These are phyloP conservation scores for Onygenales sp. DNA, from an alignment of 2,329 filamentous ascomycete genomes.

Conservation along the genomic window DNA sequence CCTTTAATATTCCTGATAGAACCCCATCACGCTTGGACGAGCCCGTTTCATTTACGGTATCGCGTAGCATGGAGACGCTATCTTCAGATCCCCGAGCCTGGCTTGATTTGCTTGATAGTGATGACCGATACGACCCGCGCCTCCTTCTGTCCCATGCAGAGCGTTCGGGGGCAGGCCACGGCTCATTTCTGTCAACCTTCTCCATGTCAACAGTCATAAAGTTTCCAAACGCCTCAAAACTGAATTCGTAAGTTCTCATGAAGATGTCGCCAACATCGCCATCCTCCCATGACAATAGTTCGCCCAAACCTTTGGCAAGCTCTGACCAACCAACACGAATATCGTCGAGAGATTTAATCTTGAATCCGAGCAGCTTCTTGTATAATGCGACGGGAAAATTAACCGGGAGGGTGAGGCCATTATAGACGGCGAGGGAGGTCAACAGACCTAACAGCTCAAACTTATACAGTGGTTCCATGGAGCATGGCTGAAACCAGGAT, in stretches of 20 bases:
- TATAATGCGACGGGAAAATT: conserved; percentile 84
- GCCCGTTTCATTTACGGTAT: not conserved
- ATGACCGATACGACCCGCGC: conserved; percentile 1
- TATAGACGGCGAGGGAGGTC: conserved; percentile 85
- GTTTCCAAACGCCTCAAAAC: conserved; percentile 49
- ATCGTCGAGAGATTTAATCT: conserved; percentile 61
- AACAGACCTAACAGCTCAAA: conserved; percentile 82
- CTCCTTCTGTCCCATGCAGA: conserved; percentile 8
- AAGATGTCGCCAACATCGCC: conserved; percentile 75
- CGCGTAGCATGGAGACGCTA: conserved; percentile 8
- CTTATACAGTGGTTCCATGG: conserved; percentile 75
- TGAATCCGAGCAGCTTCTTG: conserved; percentile 61
- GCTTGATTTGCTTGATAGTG: conserved; percentile 2
- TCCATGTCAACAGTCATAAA: conserved; percentile 48
- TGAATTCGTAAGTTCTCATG: conserved; percentile 78
- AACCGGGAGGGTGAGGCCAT: conserved; percentile 81
- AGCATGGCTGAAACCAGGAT: conserved; percentile 80
- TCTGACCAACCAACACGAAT: conserved; percentile 84
- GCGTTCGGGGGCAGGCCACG: conserved; percentile 22
- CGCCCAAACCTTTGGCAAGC: conserved; percentile 62
- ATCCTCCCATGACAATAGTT: conserved; percentile 68
- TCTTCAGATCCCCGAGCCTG: not conserved
- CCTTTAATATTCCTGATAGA: conserved; percentile 17
- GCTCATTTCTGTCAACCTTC: conserved; percentile 26
- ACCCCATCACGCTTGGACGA: conserved; percentile 1